Conservation (phyloP, 2,329 filamentous ascomycete species). For the Fusarium luffae region DNA sequence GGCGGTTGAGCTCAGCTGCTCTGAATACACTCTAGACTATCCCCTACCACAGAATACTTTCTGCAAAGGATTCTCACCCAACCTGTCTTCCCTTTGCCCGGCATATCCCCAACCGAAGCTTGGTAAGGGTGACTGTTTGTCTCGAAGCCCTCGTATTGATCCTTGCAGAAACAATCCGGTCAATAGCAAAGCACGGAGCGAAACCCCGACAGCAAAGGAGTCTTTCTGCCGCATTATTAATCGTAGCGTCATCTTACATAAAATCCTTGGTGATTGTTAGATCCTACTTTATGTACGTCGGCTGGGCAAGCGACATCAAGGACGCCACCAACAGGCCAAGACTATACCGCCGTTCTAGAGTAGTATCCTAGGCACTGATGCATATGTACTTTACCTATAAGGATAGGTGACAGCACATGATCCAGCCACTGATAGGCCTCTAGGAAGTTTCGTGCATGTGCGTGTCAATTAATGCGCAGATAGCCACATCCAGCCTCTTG, state of each 20-base stretch:
- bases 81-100: neutral
- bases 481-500: neutral
- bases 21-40: neutral
- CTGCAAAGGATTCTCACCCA: neutral
- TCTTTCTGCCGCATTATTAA: neutral
- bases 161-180: neutral
- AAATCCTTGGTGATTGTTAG: neutral
- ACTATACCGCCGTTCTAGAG: neutral
- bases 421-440: neutral
- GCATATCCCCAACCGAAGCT: neutral
- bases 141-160: neutral
- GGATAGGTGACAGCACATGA: neutral
- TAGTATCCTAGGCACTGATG: neutral
- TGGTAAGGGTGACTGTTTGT: neutral
- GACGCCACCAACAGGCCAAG: conserved; percentile 1
- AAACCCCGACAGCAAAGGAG: neutral
- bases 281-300: neutral
- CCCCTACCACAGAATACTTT: neutral
- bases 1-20: neutral
- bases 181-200: neutral
- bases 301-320: neutral
- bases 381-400: neutral
- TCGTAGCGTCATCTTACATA: neutral
- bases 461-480: neutral
- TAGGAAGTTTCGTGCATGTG: neutral